Percentiles rank a stretch among this genome's conserved stretches.
Conservation (phyloP, 1,284 basidiomycete genomes). For the Leccinum fallax region DNA sequence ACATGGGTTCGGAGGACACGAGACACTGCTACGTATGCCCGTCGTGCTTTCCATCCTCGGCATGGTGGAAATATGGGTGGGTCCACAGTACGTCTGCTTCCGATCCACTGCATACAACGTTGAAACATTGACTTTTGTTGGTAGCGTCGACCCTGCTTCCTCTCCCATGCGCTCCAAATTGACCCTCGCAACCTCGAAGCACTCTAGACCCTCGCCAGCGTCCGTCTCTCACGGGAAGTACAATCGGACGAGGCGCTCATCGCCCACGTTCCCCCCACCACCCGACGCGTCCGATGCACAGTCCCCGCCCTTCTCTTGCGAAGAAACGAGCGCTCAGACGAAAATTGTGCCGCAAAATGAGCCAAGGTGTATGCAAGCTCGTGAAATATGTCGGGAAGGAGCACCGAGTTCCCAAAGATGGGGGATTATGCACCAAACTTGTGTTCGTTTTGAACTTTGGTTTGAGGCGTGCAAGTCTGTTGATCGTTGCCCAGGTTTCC, state of each 20-base stretch:
- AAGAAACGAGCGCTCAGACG: no score
- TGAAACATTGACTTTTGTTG: background rate
- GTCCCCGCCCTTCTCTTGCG: no score
- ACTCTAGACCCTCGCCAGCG: background rate
- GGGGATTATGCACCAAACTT: no score
- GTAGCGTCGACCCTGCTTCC: background rate
- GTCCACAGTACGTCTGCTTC: background rate
- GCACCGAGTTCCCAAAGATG: no score
- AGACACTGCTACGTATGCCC: no score
- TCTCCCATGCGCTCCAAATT: background rate
- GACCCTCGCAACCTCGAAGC: background rate
- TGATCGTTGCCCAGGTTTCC: background rate
- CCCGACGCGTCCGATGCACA: no score
- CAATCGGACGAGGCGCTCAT: background rate
- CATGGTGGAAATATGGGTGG: no score
- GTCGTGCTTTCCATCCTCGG: no score
- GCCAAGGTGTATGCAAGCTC: conserved; percentile 36
- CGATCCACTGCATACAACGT: background rate
- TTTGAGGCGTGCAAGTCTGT: background rate
- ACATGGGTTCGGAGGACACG: no score
- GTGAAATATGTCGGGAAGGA: no score
- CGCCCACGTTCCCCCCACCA: background rate
- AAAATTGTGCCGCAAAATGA: no score
- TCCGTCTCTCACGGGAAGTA: no score
- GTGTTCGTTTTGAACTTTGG: background rate